Conservation (phyloP, 2,329 filamentous ascomycete genomes). For the Colletotrichum sidae region DNA sequence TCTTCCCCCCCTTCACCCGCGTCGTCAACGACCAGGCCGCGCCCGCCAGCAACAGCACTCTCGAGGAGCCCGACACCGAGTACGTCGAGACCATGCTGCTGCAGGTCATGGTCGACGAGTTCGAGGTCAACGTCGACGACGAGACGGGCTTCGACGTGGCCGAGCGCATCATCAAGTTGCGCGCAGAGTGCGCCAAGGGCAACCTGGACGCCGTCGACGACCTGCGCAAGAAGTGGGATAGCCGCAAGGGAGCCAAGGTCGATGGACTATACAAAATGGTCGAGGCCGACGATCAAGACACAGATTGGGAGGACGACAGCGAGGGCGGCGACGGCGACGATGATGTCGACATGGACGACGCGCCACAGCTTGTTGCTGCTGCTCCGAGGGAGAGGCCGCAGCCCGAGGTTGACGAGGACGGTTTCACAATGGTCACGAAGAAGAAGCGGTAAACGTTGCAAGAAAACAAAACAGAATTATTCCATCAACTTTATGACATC, state of each 20-base stretch:
- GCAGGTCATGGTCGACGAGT: slow-evolving; percentile 95
- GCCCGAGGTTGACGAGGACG: slow-evolving; percentile 83
- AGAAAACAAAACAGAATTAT: not conserved
- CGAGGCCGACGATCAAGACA: slow-evolving; percentile 67
- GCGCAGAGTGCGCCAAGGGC: slow-evolving; percentile 72
- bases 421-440: slow-evolving; percentile 80
- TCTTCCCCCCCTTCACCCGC: slow-evolving; percentile 76
- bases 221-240: slow-evolving; percentile 73
- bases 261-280: slow-evolving; percentile 66
- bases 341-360: slow-evolving; percentile 77
- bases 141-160: slow-evolving; percentile 83
- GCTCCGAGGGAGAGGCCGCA: slow-evolving; percentile 71
- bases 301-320: slow-evolving; percentile 71
- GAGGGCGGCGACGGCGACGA: slow-evolving; percentile 63
- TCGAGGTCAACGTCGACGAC: slow-evolving; percentile 92
- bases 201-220: slow-evolving; percentile 73
- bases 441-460: slow-evolving; percentile 68
- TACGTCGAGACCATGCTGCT: slow-evolving; percentile 88
- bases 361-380: slow-evolving; percentile 68
- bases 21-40: slow-evolving; percentile 46
- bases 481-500: too few species aligned
- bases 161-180: slow-evolving; percentile 75
- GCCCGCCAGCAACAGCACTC: slow-evolving; percentile 35
- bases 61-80: slow-evolving; percentile 73
- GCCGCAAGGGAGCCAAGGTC: slow-evolving; percentile 69